These are phyloP conservation scores for Saccharomycopsis hybrid DNA, from an alignment of 1,139 yeast genomes.

Conservation along the genomic window DNA sequence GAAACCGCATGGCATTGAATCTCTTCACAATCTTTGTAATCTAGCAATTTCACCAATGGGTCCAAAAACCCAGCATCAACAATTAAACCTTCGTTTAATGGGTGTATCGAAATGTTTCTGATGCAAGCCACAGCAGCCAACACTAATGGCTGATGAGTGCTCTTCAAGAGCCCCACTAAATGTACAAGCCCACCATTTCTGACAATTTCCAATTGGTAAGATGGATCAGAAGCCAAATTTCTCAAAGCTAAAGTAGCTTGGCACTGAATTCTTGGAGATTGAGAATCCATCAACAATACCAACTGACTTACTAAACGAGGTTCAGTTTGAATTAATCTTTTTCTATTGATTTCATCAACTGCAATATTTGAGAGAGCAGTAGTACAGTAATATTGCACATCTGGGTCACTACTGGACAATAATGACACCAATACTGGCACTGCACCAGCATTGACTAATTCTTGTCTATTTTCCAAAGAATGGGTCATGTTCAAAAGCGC, in stretches of 20 bases:
- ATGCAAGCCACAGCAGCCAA: constrained; percentile 98
- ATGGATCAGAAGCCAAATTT: constrained; percentile 89
- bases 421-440: constrained; percentile 94
- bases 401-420: constrained; percentile 82
- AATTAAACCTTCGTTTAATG: constrained; percentile 88
- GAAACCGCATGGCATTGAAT: constrained; percentile 98
- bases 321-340: constrained; percentile 83
- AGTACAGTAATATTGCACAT: constrained; percentile 96
- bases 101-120: constrained; percentile 93
- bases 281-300: constrained; percentile 87
- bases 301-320: constrained; percentile 88
- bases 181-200: constrained; percentile 94
- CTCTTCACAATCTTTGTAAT: constrained; percentile 85
- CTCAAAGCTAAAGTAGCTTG: constrained; percentile 96
- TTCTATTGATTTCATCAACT: constrained; percentile 87
- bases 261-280: constrained; percentile 91
- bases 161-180: constrained; percentile 77
- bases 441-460: constrained; percentile 95
- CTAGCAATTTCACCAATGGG: constrained; percentile 81
- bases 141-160: constrained; percentile 86
- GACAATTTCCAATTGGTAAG: constrained; percentile 90
- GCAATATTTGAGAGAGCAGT: constrained; percentile 96
- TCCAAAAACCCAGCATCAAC: constrained; percentile 93
- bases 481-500: constrained; percentile 97
- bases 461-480: constrained; percentile 93